Conservation (phyloP, 495 filamentous ascomycete species). For the Ramalina peruviana region DNA sequence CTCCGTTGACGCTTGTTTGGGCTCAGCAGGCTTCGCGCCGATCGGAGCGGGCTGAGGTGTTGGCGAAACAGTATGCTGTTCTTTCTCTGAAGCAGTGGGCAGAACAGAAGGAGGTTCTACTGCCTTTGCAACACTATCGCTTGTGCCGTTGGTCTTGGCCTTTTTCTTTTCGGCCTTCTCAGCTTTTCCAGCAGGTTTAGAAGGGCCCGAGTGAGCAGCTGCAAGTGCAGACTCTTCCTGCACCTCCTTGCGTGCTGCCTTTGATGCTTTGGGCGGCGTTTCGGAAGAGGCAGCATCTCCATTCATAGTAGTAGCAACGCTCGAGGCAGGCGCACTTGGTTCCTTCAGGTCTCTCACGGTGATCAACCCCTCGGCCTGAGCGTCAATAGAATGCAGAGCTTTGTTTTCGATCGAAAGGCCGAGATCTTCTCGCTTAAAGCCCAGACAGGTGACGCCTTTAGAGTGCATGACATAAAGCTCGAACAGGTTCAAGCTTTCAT, state of each 20-base stretch:
- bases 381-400: constrained; percentile 61
- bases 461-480: constrained; percentile 97
- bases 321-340: constrained; percentile 24
- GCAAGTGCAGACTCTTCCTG: background rate
- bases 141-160: constrained; percentile 38
- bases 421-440: constrained; percentile 72
- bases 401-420: constrained; percentile 83
- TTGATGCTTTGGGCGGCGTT: constrained; percentile 26
- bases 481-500: constrained; percentile 54
- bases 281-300: constrained; percentile 29
- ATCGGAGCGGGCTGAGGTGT: constrained; percentile 8
- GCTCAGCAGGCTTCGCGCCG: background rate
- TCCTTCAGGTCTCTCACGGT: constrained; percentile 36
- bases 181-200: constrained; percentile 30
- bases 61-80: constrained; percentile 5
- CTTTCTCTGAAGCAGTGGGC: constrained; percentile 3
- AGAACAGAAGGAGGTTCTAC: constrained; percentile 4
- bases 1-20: background rate
- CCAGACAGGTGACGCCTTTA: constrained; percentile 77
- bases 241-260: constrained; percentile 19
- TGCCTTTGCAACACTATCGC: constrained; percentile 23
- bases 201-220: constrained; percentile 9
- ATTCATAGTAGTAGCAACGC: constrained; percentile 37
- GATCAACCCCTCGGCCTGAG: constrained; percentile 48
- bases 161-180: constrained; percentile 45